Evolutionary conservation across 805 yeast genomes (phyloP).

Genomic region (Saturnispora serradocipensis): DNA sequence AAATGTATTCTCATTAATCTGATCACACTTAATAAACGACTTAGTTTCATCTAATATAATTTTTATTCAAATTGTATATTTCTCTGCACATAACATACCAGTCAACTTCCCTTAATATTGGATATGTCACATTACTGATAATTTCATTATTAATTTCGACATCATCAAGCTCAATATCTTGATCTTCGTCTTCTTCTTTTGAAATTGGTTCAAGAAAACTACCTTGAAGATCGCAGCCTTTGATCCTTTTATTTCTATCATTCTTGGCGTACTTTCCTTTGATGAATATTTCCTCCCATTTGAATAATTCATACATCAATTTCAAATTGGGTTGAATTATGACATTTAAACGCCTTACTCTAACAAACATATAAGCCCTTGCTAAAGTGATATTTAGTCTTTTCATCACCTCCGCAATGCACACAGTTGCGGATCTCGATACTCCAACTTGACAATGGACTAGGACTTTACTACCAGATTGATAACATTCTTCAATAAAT

Average conservation of each 20-base stretch:
- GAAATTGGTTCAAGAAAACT: no score
- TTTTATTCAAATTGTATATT: constrained; percentile 66
- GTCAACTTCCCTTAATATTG: constrained; percentile 56
- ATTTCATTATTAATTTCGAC: constrained; percentile 12
- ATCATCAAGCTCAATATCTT: not conserved
- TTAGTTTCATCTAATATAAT: constrained; percentile 34
- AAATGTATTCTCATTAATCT: no score
- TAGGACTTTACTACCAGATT: constrained; percentile 42
- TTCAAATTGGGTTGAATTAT: constrained; percentile 90
- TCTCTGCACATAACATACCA: constrained; percentile 86
- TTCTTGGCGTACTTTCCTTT: constrained; percentile 9
- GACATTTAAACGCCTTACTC: constrained; percentile 82
- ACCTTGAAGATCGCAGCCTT: no score
- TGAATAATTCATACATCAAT: constrained; percentile 82
- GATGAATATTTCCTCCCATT: constrained; percentile 44
- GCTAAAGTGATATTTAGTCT: constrained; percentile 58
- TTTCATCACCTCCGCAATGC: constrained; percentile 91
- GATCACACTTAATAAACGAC: no score
- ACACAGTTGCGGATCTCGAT: constrained; percentile 88
- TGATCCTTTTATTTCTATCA: not conserved
- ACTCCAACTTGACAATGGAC: constrained; percentile 97
- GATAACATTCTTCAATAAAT: constrained; percentile 50
- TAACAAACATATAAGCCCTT: constrained; percentile 76
- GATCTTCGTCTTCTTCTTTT: not conserved
- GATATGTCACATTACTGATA: constrained; percentile 26